phyloP scores from a whole-genome alignment of 108 stramenopile genomes.

The Cyclostephanos invisitatus region DNA sequence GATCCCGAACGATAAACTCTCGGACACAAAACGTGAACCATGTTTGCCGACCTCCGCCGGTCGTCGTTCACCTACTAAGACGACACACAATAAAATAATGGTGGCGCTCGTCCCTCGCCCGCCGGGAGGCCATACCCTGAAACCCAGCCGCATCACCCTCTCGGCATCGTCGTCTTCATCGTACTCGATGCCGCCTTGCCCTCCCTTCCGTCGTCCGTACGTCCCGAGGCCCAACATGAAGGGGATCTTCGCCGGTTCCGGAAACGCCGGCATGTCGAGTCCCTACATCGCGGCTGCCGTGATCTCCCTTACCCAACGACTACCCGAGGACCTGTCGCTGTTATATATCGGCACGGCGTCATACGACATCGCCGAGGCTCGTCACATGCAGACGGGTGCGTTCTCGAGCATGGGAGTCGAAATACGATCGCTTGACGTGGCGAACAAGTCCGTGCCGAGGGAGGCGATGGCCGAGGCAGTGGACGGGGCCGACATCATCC shows the following conservation, averaged over 20 bases:
- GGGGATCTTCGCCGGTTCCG: conserved; percentile 67
- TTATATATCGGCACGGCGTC: conserved; percentile 76
- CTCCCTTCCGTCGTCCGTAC: conserved; percentile 33
- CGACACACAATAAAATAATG: neutral
- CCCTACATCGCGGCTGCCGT: conserved; percentile 50
- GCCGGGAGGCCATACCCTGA: neutral
- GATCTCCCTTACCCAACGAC: conserved; percentile 34
- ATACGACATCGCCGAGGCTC: conserved; percentile 64
- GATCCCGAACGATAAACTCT: too few relatives aligned
- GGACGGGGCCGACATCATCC: conserved; percentile 59
- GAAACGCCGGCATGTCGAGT: conserved; percentile 51
- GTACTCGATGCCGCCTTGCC: conserved; percentile 25
- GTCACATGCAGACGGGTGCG: conserved; percentile 38
- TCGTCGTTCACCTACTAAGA: too few relatives aligned
- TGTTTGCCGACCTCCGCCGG: too few relatives aligned
- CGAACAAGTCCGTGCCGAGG: conserved; percentile 29
- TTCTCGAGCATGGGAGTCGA: conserved; percentile 46
- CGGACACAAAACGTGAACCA: too few relatives aligned
- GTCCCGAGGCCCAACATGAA: conserved; percentile 23
- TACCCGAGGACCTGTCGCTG: conserved; percentile 32
- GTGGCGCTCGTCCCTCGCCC: conserved; percentile 6
- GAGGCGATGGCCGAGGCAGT: conserved; percentile 45
- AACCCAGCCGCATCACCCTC: conserved; percentile 1
- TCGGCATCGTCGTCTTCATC: conserved; percentile 14
- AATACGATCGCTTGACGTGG: conserved; percentile 26